phyloP scores from a whole-genome alignment of 2,329 filamentous ascomycete genomes.

The Triangularia verruculosa region DNA sequence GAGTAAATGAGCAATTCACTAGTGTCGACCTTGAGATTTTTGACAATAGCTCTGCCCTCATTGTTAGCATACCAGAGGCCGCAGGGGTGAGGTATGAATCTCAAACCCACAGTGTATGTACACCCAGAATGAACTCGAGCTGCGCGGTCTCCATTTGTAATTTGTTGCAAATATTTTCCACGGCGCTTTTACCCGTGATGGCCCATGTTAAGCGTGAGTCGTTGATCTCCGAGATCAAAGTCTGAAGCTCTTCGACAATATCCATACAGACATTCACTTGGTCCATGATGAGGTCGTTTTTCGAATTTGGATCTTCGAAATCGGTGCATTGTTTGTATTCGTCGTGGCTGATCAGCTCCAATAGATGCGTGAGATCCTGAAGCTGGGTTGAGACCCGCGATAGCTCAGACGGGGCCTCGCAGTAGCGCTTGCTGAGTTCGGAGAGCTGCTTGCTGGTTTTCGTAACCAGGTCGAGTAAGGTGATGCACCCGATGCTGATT shows the following conservation, averaged over 20 bases:
- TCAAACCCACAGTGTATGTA: background rate
- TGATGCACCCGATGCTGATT: background rate
- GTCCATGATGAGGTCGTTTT: background rate
- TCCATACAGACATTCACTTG: background rate
- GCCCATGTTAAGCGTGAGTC: background rate
- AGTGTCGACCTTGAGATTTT: background rate
- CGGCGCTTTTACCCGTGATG: background rate
- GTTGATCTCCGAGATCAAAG: background rate
- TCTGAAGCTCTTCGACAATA: background rate
- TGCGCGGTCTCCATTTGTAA: background rate
- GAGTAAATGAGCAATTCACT: background rate
- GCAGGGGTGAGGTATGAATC: background rate
- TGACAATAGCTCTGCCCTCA: background rate
- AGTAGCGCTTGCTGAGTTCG: background rate
- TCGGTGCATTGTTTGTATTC: background rate
- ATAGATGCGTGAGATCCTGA: background rate
- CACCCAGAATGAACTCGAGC: background rate
- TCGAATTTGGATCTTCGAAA: background rate
- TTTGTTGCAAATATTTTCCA: background rate
- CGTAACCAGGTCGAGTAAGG: background rate
- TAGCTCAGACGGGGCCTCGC: background rate
- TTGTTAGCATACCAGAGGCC: background rate
- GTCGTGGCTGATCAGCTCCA: background rate
- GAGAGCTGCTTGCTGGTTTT: background rate
- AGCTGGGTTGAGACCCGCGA: background rate